Evolutionary conservation across 2,329 filamentous ascomycete genomes (phyloP).

Genomic region (Aspergillus bombycis): DNA sequence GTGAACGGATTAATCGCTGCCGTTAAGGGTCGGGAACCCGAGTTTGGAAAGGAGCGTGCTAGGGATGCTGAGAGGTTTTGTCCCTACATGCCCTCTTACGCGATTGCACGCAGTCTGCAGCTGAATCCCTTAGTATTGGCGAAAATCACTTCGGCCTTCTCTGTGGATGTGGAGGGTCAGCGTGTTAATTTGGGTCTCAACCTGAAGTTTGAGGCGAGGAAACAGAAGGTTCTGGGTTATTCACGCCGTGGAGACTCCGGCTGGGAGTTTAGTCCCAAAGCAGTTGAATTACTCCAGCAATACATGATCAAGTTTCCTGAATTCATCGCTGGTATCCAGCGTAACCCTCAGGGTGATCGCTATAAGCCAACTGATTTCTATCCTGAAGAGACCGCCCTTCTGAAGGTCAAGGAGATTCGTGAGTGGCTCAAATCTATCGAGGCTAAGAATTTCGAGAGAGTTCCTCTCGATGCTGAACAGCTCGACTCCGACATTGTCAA

Average conservation of each 20-base stretch:
- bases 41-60: slow-evolving; percentile 79
- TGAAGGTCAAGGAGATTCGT: slow-evolving; percentile 89
- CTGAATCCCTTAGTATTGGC: slow-evolving; percentile 87
- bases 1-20: slow-evolving; percentile 78
- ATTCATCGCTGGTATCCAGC: slow-evolving; percentile 86
- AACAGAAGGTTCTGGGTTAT: slow-evolving; percentile 93
- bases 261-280: slow-evolving; percentile 93
- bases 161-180: slow-evolving; percentile 77
- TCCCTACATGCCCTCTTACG: slow-evolving; percentile 82
- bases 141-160: slow-evolving; percentile 95
- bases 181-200: slow-evolving; percentile 92
- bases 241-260: slow-evolving; percentile 82
- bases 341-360: slow-evolving; percentile 82
- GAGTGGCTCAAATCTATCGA: slow-evolving; percentile 91
- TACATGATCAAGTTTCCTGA: slow-evolving; percentile 96
- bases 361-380: slow-evolving; percentile 87
- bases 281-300: slow-evolving; percentile 75
- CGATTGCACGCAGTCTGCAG: slow-evolving; percentile 79
- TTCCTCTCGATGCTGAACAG: slow-evolving; percentile 95
- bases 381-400: slow-evolving; percentile 69
- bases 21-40: slow-evolving; percentile 71
- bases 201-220: slow-evolving; percentile 93
- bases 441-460: slow-evolving; percentile 87
- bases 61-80: slow-evolving; percentile 68
- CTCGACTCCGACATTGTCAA: slow-evolving; percentile 89